phyloP scores from a whole-genome alignment of 1,284 basidiomycete species.

The Rhodotorula glutinis region DNA sequence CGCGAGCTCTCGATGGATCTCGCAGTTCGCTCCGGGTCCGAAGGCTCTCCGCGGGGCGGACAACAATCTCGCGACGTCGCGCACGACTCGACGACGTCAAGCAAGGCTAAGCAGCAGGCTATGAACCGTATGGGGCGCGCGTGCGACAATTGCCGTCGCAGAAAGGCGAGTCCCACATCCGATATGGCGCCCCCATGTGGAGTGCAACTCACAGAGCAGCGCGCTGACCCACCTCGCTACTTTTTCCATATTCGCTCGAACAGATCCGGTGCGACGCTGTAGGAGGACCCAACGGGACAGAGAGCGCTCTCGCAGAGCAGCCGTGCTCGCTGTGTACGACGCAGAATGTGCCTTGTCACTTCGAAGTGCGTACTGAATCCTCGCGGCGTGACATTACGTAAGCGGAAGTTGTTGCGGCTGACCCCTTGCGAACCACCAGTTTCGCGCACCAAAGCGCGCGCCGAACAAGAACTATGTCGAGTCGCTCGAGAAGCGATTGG shows the following conservation, averaged over 20 bases:
- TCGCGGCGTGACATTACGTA: neutral
- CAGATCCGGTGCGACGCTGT: conserved; percentile 31
- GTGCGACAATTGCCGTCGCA: conserved; percentile 21
- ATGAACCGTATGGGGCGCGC: neutral
- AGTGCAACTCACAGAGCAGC: no score
- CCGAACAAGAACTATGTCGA: conserved; percentile 77
- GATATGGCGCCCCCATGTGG: no score
- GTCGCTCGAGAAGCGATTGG: conserved; percentile 65
- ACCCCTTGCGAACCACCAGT: neutral
- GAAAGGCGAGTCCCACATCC: conserved; percentile 30
- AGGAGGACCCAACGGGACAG: conserved; percentile 1
- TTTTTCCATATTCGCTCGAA: no score
- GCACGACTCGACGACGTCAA: no score
- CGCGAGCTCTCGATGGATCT: no score
- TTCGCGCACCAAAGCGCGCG: conserved; percentile 67
- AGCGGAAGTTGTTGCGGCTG: neutral
- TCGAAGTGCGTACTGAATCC: conserved; percentile 14
- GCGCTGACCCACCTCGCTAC: no score
- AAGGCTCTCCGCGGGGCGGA: no score
- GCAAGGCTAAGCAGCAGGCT: no score
- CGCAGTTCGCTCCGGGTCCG: no score
- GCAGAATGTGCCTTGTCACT: conserved; percentile 24
- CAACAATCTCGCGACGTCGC: no score
- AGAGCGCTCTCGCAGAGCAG: neutral
- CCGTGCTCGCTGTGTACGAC: conserved; percentile 21